Evolutionary conservation across 208 protist genomes (phyloP).

Genomic region (Leishmania amazonensis): DNA sequence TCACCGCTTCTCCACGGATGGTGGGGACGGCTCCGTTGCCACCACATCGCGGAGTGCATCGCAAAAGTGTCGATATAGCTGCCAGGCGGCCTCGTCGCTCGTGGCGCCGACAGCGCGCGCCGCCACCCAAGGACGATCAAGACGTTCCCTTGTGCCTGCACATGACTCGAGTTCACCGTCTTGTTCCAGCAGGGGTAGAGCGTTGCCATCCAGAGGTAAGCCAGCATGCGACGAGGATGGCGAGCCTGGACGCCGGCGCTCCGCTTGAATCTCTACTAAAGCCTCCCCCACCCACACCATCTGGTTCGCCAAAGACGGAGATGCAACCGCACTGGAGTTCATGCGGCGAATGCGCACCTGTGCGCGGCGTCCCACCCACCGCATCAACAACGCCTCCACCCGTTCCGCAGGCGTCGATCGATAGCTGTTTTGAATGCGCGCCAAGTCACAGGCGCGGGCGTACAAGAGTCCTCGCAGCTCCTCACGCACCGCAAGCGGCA

Average conservation of each 20-base stretch:
- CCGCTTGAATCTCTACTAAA: constrained; percentile 4
- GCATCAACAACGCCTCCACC: constrained; percentile 10
- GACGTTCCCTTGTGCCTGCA: neutral
- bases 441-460: constrained; percentile 4
- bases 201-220: neutral
- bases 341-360: constrained; percentile 12
- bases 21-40: no score
- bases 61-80: constrained; percentile 14
- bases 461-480: constrained; percentile 21
- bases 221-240: neutral
- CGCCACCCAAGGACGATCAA: constrained; percentile 19
- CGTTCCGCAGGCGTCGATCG: constrained; percentile 12
- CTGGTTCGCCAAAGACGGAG: neutral
- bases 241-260: neutral
- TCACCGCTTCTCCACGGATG: neutral
- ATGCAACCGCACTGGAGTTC: neutral
- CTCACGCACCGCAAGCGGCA: neutral
- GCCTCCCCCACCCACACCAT: constrained; percentile 16
- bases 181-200: neutral
- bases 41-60: constrained; percentile 9
- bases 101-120: constrained; percentile 5
- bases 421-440: neutral
- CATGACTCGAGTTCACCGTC: neutral
- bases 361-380: constrained; percentile 19
- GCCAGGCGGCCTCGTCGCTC: constrained; percentile 13